These are phyloP conservation scores for Dictyostelium purpureum DNA, from an alignment of 78 protist species.

Conservation along the genomic window DNA sequence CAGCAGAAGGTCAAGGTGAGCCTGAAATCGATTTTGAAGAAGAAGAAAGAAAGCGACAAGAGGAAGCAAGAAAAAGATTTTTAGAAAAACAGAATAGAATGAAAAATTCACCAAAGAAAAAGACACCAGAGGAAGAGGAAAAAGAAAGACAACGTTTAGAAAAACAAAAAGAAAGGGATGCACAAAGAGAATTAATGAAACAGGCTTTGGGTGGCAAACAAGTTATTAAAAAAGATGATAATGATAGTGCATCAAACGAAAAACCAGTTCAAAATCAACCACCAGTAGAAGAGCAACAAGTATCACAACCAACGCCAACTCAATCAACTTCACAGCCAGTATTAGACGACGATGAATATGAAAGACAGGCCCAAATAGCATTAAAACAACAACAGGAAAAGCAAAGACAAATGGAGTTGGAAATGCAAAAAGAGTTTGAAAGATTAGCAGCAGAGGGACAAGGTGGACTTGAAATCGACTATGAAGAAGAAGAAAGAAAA, in stretches of 20 bases:
- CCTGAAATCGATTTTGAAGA: constrained; percentile 4
- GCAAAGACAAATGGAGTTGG: constrained; percentile 34
- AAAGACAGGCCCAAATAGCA: constrained; percentile 17
- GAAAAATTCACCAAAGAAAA: background rate
- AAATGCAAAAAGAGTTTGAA: background rate
- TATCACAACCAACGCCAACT: background rate
- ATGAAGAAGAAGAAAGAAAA: constrained; percentile 15
- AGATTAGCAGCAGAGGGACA: constrained; percentile 42
- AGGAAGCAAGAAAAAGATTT: constrained; percentile 6
- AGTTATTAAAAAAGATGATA: background rate
- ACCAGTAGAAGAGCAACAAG: background rate
- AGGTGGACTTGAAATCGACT: background rate
- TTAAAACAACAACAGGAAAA: constrained; percentile 45
- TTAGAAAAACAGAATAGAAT: constrained; percentile 14
- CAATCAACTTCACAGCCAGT: background rate
- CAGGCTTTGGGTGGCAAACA: background rate
- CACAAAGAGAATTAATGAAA: constrained; percentile 37
- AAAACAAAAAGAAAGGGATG: constrained; percentile 63
- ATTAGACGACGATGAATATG: background rate
- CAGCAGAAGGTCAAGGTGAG: constrained; percentile 2
- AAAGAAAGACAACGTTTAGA: constrained; percentile 4
- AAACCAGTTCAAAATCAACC: background rate
- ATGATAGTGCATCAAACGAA: background rate
- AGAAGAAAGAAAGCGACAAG: constrained; percentile 28
- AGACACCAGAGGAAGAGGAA: constrained; percentile 31